These are phyloP conservation scores for Emiliania huxleyi DNA, from an alignment of 78 protist species.

Conservation along the genomic window DNA sequence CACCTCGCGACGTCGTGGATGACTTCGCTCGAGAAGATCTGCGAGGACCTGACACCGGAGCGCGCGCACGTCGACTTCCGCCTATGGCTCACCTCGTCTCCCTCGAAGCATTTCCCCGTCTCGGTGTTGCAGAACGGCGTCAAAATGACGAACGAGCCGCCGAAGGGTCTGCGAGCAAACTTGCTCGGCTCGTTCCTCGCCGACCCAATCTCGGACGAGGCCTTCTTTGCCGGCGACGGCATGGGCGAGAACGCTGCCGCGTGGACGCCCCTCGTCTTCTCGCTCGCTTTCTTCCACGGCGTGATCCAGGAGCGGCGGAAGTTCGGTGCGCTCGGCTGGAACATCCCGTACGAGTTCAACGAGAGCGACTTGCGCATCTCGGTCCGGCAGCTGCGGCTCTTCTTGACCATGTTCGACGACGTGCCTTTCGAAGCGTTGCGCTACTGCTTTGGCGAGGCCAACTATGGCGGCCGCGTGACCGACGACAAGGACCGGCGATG, in stretches of 20 bases:
- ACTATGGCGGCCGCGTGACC: slow-evolving; percentile 87
- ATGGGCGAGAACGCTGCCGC: slow-evolving; percentile 11
- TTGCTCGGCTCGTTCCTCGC: slow-evolving; percentile 51
- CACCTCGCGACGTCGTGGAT: slow-evolving; percentile 76
- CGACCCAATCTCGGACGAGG: slow-evolving; percentile 1
- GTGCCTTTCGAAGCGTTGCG: slow-evolving; percentile 61
- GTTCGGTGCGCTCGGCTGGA: slow-evolving; percentile 87
- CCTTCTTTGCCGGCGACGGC: neutral
- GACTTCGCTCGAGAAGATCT: slow-evolving; percentile 69
- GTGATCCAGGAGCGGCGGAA: slow-evolving; percentile 81
- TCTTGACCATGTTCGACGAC: slow-evolving; percentile 39
- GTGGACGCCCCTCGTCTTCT: slow-evolving; percentile 59
- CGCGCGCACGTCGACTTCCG: slow-evolving; percentile 77
- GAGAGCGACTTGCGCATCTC: slow-evolving; percentile 67
- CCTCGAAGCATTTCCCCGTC: slow-evolving; percentile 67
- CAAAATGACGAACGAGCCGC: slow-evolving; percentile 91
- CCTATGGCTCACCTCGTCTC: slow-evolving; percentile 85
- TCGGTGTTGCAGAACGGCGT: slow-evolving; percentile 82
- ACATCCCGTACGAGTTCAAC: slow-evolving; percentile 86
- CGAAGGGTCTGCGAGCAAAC: slow-evolving; percentile 82
- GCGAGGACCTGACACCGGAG: slow-evolving; percentile 49
- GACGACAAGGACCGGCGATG: slow-evolving; percentile 76
- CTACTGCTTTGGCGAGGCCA: slow-evolving; percentile 66
- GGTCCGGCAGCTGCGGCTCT: slow-evolving; percentile 46
- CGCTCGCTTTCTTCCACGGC: slow-evolving; percentile 82